phyloP scores from a whole-genome alignment of 139 green algal species.

The Deuterostichococcus epilithicus region DNA sequence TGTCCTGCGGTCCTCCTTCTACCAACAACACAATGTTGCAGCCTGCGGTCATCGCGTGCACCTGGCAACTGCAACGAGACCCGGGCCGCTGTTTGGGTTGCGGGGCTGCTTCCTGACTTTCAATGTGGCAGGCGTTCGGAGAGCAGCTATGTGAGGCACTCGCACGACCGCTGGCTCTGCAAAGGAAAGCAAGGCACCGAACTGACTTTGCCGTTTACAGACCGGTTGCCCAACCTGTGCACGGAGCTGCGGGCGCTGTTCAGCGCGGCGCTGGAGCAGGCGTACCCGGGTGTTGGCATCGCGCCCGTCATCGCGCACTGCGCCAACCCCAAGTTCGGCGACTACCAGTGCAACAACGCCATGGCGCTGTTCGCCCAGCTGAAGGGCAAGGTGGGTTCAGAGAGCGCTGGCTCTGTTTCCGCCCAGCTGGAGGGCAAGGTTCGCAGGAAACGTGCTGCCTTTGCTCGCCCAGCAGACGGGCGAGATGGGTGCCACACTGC shows the following conservation, averaged over 20 bases:
- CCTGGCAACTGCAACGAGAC: no score
- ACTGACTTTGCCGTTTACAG: neutral
- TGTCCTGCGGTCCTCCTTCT: no score
- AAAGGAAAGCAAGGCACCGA: neutral
- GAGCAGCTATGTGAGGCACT: neutral
- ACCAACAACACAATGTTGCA: no score
- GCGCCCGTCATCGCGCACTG: conserved; percentile 54
- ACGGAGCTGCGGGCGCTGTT: conserved; percentile 64
- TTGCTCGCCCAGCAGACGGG: neutral
- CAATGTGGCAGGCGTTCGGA: no score
- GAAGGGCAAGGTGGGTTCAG: conserved; percentile 68
- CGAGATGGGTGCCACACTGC: no score
- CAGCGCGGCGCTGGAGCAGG: conserved; percentile 44
- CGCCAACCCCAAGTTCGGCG: conserved; percentile 80
- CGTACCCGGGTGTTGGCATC: conserved; percentile 59
- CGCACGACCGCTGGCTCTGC: neutral
- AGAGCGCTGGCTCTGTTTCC: no score
- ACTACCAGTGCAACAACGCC: conserved; percentile 98
- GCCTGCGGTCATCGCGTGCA: no score
- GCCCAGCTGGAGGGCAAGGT: no score
- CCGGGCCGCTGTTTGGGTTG: no score
- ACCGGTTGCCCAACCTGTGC: conserved; percentile 24
- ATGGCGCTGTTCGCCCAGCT: conserved; percentile 90
- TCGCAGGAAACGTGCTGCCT: neutral
- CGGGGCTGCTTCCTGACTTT: no score